These are phyloP conservation scores for Candida tropicalis DNA, from an alignment of 1,139 yeast species.

Conservation along the genomic window DNA sequence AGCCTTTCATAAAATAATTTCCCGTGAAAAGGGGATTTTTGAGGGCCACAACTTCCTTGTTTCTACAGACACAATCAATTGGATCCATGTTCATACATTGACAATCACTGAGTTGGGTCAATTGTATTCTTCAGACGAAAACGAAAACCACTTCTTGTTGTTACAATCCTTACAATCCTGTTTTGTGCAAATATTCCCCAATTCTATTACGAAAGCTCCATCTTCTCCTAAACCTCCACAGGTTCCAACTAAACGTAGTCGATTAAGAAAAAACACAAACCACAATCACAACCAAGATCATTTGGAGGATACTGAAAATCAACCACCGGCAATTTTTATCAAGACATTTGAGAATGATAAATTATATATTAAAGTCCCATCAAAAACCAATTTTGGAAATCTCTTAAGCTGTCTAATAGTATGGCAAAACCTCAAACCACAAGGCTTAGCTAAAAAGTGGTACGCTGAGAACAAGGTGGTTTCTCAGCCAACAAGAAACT, in stretches of 20 bases:
- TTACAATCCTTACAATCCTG: conserved; percentile 45
- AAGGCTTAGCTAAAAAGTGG: conserved; percentile 63
- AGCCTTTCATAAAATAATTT: conserved; percentile 34
- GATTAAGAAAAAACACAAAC: background rate
- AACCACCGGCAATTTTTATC: conserved; percentile 50
- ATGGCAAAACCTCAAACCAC: conserved; percentile 66
- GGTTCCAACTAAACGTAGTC: conserved; percentile 9
- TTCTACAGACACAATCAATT: conserved; percentile 41
- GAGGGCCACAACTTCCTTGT: conserved; percentile 38
- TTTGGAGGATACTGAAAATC: conserved; percentile 19
- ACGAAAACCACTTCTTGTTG: conserved; percentile 32
- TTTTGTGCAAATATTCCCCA: conserved; percentile 41
- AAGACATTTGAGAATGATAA: conserved; percentile 49
- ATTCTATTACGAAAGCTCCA: conserved; percentile 1
- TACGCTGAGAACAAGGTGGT: conserved; percentile 44
- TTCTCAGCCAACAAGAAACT: conserved; percentile 8
- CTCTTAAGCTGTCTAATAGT: conserved; percentile 55
- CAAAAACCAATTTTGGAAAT: conserved; percentile 47
- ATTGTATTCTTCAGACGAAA: conserved; percentile 37
- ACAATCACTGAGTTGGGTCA: conserved; percentile 42
- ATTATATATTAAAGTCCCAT: conserved; percentile 48
- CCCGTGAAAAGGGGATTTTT: conserved; percentile 40
- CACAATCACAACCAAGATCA: background rate
- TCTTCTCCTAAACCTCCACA: conserved; percentile 5
- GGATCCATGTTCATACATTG: conserved; percentile 39